Conservation (phyloP, 139 green algal genomes). For the Yamagishiella unicocca region DNA sequence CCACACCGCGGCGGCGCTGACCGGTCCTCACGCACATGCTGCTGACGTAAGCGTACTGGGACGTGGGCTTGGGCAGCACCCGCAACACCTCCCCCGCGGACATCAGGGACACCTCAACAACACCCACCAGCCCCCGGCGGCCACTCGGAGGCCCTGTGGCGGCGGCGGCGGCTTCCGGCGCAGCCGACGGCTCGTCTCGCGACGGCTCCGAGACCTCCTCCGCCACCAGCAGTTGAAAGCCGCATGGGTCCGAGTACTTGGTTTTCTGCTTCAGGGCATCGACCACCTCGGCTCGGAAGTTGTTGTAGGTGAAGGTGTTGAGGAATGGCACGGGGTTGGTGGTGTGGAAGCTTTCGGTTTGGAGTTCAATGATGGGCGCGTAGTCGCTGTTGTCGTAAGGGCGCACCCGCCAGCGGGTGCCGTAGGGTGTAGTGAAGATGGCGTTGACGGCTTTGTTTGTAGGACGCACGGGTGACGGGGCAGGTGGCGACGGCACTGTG, state of each 20-base stretch:
- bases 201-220: background rate
- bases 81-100: slow-evolving; percentile 35
- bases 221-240: slow-evolving; percentile 31
- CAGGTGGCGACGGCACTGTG: no score
- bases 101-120: slow-evolving; percentile 63
- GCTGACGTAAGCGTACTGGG: slow-evolving; percentile 57
- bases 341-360: slow-evolving; percentile 38
- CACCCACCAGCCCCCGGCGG: slow-evolving; percentile 45
- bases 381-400: slow-evolving; percentile 39
- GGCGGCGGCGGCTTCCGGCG: background rate
- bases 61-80: slow-evolving; percentile 15
- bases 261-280: slow-evolving; percentile 34
- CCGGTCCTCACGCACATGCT: slow-evolving; percentile 58
- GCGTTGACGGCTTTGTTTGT: background rate
- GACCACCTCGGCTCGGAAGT: slow-evolving; percentile 40
- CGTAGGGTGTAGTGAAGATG: background rate
- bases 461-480: no score
- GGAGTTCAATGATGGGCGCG: slow-evolving; percentile 3
- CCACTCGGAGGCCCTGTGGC: background rate
- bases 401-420: slow-evolving; percentile 18
- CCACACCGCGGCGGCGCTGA: slow-evolving; percentile 48
- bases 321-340: slow-evolving; percentile 6
- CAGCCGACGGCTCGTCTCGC: background rate
- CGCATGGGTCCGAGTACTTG: background rate
- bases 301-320: slow-evolving; percentile 13